Evolutionary conservation across 202 grass and related monocot genomes (phyloP), one percentile per base, ranked within the genome.

Genomic region (Elaeis oleifera): DNA sequence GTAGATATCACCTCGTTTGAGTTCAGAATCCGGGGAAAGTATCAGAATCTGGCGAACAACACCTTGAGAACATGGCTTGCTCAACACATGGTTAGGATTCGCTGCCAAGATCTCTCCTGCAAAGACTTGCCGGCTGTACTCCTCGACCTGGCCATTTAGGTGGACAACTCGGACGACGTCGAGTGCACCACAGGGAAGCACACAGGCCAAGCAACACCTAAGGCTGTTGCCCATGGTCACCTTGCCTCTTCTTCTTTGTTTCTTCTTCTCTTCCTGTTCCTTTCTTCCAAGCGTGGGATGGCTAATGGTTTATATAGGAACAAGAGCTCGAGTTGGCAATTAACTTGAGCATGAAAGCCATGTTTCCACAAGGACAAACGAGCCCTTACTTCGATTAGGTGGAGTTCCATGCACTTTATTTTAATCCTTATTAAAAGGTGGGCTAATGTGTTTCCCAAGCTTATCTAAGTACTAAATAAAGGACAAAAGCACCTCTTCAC

Each of bases 111-210:
- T 80, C 73, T 99, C 82, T 6, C 77, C 68, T 54, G 85, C 94
- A 8, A 80, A 77, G 72, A 99, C 71, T 9, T 76, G 79, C 52
- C 83, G 82, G 26, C 75, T 72, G 65, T 89, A 92, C 82, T 99
- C 94, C 23, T 92, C 88, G 55, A 99, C 75, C 68, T 59, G 94
- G 52, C 88, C 94, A 31, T 67, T 86, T 52, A 99, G 79, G 67
- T 99, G 85, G 70, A 92, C 85, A 59, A 99, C 83, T 62, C 88
- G 78, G 66, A 92, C 76, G 23, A 89, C 66, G 63, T 99, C 94
- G 59, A 99, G 83, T 59, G 82, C 84, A 23, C 85, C 88, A 69
- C 88, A 92, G 26, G 94, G 94, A 58, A 99, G 88, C 16, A 99
- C 68, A 71, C 94, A 99, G 19, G 82, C 85, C 56, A 92, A 80